Base-by-base conservation (phyloP, 2,329 filamentous ascomycete genomes). In the Aspergillus jensenii region DNA sequence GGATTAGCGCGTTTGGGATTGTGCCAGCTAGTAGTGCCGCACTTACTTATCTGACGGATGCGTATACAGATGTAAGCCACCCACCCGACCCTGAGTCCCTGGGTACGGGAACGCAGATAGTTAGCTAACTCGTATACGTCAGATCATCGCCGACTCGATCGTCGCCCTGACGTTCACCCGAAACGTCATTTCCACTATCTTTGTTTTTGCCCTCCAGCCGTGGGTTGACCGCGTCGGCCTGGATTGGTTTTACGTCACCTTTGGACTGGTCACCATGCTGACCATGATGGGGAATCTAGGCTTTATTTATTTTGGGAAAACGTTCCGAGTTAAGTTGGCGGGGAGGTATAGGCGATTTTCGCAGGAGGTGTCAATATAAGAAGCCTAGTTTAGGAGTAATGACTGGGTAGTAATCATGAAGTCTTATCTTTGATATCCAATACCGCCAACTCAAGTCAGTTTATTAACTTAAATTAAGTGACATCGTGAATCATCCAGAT, bases 101-200 rank as follows among this genome's bases (percentile, higher is more conserved):
- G 17, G 17, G 17, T 17, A 17, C 17, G 17, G 17, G 17, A 17
- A 17, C 17, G 17, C 17, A 17, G 17, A 17, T 17, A 17, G 17
- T 17, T 17, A 17, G 17, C 17, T 17, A 17, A 17, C 17, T 17
- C 17, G 17, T 17, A 3, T 33, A 17, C 5, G 8, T 8, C 59
- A 81, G 71, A 78, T 82, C 40, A 71, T 82, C 43, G 79, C 74
- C 5, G 79, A 82, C 58, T 73, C 79, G 0, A 66, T 82, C 6
- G 77, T 81, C 3, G 75, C 68, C 0, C 68, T 82, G 1, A 77
- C 77, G 0, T 76, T 82, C 55, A 65, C 78, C 11, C 75, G 80
- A 0, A 82, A 82, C 51, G 55, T 70, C 2, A 71, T 81, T 44
- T 71, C 71, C 17, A 79, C 76, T 2, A 69, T 74, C 15, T 75